Base-by-base conservation (phyloP, 2,329 filamentous ascomycete genomes). In the Diaporthe ilicicola region DNA sequence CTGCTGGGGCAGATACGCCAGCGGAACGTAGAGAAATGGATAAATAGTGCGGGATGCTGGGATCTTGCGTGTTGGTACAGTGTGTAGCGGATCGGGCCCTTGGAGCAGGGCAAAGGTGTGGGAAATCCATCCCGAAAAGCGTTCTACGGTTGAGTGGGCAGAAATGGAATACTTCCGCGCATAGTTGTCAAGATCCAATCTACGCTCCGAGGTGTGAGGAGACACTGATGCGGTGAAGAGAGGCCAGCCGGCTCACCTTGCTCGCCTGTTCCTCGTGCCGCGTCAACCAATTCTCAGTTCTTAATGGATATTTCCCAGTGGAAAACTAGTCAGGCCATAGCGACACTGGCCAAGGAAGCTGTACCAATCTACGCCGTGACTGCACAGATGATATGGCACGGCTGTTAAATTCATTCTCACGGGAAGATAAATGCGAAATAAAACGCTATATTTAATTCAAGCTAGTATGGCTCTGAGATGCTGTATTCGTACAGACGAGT, bases 101-200 rank as follows among this genome's bases (percentile, higher is more conserved):
- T 55, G 51, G 53, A 54, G 51, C 56, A 68, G 37, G 64, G 15
- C 42, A 34, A 55, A 69, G 34, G 50, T 44, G 34, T 61, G 65
- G 68, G 24, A 66, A 54, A 50, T 53, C 44, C 44, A 66, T 34
- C 55, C 27, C 67, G 56, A 42, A 66, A 22, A 69, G 71, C 71
- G 71, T 73, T 62, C 19, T 64, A 54, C 22, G 70, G 70, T 67
- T 61, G 51, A 67, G 66, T 56, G 39, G 54, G 68, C 34, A 44
- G 22, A 70, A 44, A 44, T 50, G n/a, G n/a, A 34, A 62, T 56
- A 67, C 13, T 61, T 51, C 56, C 37, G 54, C 22, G 37, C 61
- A 59, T 42, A 51, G 22, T 39, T 61, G 64, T 53, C 22, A 50
- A 64, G 42, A 50, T 46, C 29, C 44, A 64, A 64, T 50, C 44